Conservation (phyloP, 2,329 filamentous ascomycete species). For the Cladosporium sp. region DNA sequence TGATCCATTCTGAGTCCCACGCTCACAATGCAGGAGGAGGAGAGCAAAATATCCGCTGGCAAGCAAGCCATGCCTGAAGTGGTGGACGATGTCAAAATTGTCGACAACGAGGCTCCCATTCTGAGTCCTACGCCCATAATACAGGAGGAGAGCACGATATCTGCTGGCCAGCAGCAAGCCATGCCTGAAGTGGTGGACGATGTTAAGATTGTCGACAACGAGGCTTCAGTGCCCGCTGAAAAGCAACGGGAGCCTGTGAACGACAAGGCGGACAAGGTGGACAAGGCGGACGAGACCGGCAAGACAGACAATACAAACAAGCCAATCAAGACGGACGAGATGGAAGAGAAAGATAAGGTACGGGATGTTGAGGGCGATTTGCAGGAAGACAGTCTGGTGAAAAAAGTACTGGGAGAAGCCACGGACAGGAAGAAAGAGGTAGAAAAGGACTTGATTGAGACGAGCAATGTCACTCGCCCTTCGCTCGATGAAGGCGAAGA, state of each 20-base stretch:
- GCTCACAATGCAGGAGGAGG: slow-evolving; percentile 5
- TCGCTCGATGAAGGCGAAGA: background rate
- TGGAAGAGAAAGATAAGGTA: background rate
- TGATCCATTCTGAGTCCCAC: background rate
- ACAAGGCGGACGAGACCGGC: too few species aligned
- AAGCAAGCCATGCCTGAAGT: background rate
- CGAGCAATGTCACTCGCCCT: background rate
- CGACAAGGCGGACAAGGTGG: background rate
- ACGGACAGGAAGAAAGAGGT: background rate
- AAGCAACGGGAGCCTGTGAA: background rate
- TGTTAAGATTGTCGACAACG: background rate
- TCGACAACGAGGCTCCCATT: background rate
- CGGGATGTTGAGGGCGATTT: background rate
- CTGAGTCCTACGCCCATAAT: background rate
- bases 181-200: background rate
- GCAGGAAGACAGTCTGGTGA: background rate
- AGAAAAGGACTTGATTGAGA: background rate
- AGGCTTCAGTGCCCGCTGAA: background rate
- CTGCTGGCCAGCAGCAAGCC: slow-evolving; percentile 3
- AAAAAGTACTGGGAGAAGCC: background rate
- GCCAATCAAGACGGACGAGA: too few species aligned
- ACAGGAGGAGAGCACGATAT: slow-evolving; percentile 1
- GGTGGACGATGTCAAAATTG: background rate
- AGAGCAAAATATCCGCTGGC: slow-evolving; percentile 1
- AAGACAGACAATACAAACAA: too few species aligned